Evolutionary conservation across 78 protist genomes (phyloP).

Genomic region (Polysphondylium violaceum): DNA sequence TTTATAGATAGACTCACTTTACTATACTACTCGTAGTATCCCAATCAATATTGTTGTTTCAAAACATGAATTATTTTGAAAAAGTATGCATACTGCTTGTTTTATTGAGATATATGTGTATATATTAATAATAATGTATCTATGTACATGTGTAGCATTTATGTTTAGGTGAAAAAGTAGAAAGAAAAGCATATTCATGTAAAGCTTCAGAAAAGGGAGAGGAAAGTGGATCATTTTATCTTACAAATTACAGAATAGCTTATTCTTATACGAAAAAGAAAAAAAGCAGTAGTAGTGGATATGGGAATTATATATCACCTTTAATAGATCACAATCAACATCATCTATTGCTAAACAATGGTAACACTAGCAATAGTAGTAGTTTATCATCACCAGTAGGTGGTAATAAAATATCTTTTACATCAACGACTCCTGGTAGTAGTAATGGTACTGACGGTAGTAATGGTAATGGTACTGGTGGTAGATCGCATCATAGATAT

Average conservation of each 20-base stretch:
- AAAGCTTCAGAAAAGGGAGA: slow-evolving; percentile 30
- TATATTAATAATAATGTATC: neutral
- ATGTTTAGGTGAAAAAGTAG: slow-evolving; percentile 42
- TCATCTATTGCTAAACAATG: neutral
- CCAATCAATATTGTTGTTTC: too few relatives aligned
- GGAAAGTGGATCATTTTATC: slow-evolving; percentile 46
- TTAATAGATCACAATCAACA: neutral
- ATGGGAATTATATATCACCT: neutral
- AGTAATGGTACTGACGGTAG: neutral
- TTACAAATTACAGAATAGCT: slow-evolving; percentile 62
- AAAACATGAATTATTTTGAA: slow-evolving; percentile 20
- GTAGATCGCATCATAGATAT: neutral
- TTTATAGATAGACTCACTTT: too few relatives aligned
- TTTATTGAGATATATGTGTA: neutral
- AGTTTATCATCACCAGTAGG: too few relatives aligned
- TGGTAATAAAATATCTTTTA: too few relatives aligned
- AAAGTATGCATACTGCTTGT: neutral
- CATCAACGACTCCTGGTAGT: too few relatives aligned
- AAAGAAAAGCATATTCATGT: slow-evolving; percentile 41
- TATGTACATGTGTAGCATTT: neutral
- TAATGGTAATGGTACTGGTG: neutral
- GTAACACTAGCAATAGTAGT: neutral
- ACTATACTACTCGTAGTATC: too few relatives aligned
- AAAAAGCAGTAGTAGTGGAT: neutral
- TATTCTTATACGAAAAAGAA: slow-evolving; percentile 26